phyloP scores from a whole-genome alignment of 192 early-diverging fungal genomes.

The Gamsiella multidivaricata region DNA sequence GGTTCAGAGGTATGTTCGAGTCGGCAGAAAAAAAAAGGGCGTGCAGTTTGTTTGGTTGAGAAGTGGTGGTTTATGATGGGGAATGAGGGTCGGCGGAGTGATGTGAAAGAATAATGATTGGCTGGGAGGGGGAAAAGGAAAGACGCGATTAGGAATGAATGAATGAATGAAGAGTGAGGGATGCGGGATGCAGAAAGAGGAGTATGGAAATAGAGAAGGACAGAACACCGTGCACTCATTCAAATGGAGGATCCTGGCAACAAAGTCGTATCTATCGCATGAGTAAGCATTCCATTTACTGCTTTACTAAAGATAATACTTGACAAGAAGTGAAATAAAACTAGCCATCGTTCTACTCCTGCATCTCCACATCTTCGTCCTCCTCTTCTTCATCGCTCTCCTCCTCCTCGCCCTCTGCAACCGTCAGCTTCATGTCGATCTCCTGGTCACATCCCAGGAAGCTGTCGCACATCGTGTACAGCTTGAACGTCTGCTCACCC shows the following conservation, averaged over 20 bases:
- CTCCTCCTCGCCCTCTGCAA: slow-evolving; percentile 65
- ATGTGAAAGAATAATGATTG: neutral
- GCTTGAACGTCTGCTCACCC: slow-evolving; percentile 71
- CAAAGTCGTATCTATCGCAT: too few relatives aligned
- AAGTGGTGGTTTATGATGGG: too few relatives aligned
- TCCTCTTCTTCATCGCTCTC: slow-evolving; percentile 65
- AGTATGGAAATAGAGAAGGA: too few relatives aligned
- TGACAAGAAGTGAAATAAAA: too few relatives aligned
- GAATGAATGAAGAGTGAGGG: slow-evolving; percentile 4
- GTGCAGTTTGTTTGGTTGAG: neutral
- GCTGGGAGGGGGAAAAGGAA: neutral
- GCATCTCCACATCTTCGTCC: slow-evolving; percentile 52
- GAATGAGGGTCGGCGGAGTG: neutral
- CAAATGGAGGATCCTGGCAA: too few relatives aligned
- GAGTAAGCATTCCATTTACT: too few relatives aligned
- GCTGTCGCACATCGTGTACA: slow-evolving; percentile 95
- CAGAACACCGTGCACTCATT: too few relatives aligned
- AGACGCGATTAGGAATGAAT: neutral
- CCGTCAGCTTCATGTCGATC: slow-evolving; percentile 75
- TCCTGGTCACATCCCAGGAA: slow-evolving; percentile 98
- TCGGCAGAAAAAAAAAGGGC: neutral
- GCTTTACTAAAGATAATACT: too few relatives aligned
- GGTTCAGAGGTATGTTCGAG: neutral
- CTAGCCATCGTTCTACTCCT: too few relatives aligned
- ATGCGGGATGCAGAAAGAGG: too few relatives aligned